These are phyloP conservation scores for Taphrina betulina DNA, from an alignment of 1,139 yeast genomes.

Conservation along the genomic window DNA sequence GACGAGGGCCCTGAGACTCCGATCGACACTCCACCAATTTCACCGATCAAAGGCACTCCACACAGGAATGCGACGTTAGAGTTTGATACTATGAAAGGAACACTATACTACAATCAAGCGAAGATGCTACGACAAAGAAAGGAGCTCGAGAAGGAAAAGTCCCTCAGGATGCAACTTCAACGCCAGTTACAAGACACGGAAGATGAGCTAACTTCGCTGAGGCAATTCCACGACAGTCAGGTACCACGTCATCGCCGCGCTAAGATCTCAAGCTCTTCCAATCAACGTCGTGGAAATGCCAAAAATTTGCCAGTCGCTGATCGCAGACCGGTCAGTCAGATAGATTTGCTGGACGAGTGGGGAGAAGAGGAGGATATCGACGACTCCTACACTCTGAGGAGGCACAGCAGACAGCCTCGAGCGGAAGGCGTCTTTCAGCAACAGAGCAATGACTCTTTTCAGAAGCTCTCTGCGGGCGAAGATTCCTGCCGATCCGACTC, in stretches of 20 bases:
- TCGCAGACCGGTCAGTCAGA: too few species aligned
- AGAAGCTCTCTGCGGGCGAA: too few species aligned
- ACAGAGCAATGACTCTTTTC: too few species aligned
- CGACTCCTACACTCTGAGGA: too few species aligned
- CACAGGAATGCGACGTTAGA: conserved; percentile 58
- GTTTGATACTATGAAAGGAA: conserved; percentile 64
- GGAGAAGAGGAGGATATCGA: too few species aligned
- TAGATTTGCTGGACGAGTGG: too few species aligned
- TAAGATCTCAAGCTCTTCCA: too few species aligned
- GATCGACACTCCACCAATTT: conserved; percentile 44
- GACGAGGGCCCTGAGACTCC: conserved; percentile 37
- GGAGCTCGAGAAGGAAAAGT: conserved; percentile 43
- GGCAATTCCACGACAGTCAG: conserved; percentile 14
- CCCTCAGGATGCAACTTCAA: conserved; percentile 45
- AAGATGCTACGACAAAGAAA: conserved; percentile 42
- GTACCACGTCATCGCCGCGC: conserved; percentile 13
- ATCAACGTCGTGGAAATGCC: too few species aligned
- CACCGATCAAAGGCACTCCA: conserved; percentile 52
- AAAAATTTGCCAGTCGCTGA: too few species aligned
- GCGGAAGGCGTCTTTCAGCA: too few species aligned
- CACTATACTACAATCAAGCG: conserved; percentile 64
- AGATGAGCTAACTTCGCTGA: conserved; percentile 37
- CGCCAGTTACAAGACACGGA: conserved; percentile 40
- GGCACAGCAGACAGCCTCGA: too few species aligned
- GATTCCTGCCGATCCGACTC: too few species aligned